A percentile compares a stretch with the other conserved stretches of the same genome.
Evolutionary conservation across 345 rosid species (phyloP).

Genomic region (Zanthoxylum bungeanum): DNA sequence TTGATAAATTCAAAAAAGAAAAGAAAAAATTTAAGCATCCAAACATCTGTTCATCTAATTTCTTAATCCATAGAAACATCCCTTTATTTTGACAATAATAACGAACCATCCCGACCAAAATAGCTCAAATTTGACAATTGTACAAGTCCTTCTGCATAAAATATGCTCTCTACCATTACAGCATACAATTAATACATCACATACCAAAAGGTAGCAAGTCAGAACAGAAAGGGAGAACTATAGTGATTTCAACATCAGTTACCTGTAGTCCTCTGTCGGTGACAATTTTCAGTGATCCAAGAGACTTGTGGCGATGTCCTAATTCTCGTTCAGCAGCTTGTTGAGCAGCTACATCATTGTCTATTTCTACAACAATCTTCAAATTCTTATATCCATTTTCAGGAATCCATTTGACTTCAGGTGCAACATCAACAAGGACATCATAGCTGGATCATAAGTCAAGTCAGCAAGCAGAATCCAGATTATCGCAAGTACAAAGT

Average conservation of each 20-base stretch:
- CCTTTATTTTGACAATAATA: background rate
- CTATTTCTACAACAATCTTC: slow-evolving; percentile 88
- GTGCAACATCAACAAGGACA: slow-evolving; percentile 79
- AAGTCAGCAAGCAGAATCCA: slow-evolving; percentile 8
- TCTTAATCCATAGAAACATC: background rate
- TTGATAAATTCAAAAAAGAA: no score
- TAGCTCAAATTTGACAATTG: background rate
- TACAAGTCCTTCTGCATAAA: background rate
- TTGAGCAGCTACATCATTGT: slow-evolving; percentile 71
- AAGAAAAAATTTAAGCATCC: background rate
- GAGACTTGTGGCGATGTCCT: slow-evolving; percentile 72
- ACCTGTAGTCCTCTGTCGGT: slow-evolving; percentile 90
- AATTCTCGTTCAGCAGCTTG: slow-evolving; percentile 72
- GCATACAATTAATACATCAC: background rate
- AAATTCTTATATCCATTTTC: slow-evolving; percentile 77
- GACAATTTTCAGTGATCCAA: slow-evolving; percentile 63
- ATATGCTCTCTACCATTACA: background rate
- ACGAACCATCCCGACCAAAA: background rate
- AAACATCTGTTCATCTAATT: background rate
- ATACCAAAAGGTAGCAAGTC: background rate
- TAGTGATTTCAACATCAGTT: slow-evolving; percentile 11
- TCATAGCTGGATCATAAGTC: slow-evolving; percentile 60
- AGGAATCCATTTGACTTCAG: slow-evolving; percentile 82
- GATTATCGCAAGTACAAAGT: background rate
- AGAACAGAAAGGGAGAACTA: background rate